Percentiles rank a stretch among this genome's conserved stretches.
Conservation (phyloP, 106 monocot species). For the Phalaenopsis aphrodite region DNA sequence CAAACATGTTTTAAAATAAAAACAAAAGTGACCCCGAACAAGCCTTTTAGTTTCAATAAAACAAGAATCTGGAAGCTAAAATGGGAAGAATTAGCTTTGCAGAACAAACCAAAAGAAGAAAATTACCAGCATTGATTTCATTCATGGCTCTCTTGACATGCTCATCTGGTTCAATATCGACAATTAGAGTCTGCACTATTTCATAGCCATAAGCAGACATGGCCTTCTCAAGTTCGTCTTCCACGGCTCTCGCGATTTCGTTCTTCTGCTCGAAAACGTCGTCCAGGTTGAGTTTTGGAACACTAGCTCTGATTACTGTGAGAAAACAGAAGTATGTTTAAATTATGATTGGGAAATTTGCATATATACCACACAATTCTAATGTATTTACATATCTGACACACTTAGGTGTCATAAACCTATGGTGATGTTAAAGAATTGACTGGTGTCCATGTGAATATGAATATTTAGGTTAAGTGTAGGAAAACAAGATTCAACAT, state of each 20-base stretch:
- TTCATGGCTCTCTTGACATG: conserved; percentile 82
- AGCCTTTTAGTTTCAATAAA: neutral
- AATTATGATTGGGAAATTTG: too few relatives aligned
- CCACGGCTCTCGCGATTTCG: conserved; percentile 66
- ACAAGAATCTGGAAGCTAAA: neutral
- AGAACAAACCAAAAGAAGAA: neutral
- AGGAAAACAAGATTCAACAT: neutral
- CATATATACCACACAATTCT: too few relatives aligned
- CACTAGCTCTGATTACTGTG: conserved; percentile 78
- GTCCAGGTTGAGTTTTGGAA: conserved; percentile 74
- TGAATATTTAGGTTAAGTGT: too few relatives aligned
- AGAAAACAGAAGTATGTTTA: neutral
- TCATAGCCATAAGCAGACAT: conserved; percentile 87
- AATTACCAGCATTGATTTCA: conserved; percentile 72
- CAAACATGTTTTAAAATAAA: neutral
- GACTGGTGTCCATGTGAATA: too few relatives aligned
- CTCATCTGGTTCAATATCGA: conserved; percentile 77
- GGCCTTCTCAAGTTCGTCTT: conserved; percentile 79
- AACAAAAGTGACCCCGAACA: neutral
- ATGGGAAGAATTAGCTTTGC: neutral
- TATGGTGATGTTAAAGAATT: too few relatives aligned
- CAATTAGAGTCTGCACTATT: conserved; percentile 79
- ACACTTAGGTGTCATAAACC: too few relatives aligned
- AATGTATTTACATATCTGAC: too few relatives aligned
- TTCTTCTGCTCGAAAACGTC: conserved; percentile 85